phyloP scores from a whole-genome alignment of 345 rosid genomes.

The Linum lewisii region DNA sequence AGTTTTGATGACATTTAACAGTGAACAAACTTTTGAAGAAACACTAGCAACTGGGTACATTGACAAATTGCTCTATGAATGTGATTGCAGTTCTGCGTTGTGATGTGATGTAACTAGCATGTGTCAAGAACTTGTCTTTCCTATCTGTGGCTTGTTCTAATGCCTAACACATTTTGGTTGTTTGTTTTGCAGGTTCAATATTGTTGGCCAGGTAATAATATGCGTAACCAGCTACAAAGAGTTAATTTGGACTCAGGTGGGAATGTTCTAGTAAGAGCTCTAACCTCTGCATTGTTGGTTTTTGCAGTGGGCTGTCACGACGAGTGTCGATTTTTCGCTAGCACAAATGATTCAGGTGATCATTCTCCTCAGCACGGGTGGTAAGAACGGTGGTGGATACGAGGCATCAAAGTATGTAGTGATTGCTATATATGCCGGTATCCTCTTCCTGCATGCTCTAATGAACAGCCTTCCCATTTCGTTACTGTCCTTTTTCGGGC shows the following conservation, averaged over 20 bases:
- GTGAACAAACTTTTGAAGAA: too few species aligned
- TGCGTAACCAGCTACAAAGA: neutral
- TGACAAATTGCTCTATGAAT: too few species aligned
- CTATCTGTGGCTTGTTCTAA: slow-evolving; percentile 15
- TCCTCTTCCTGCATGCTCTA: slow-evolving; percentile 61
- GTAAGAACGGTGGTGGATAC: slow-evolving; percentile 88
- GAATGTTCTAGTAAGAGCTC: slow-evolving; percentile 10
- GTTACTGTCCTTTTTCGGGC: slow-evolving; percentile 71
- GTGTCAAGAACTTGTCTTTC: neutral
- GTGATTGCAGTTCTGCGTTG: too few species aligned
- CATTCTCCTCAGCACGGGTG: slow-evolving; percentile 85
- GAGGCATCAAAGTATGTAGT: slow-evolving; percentile 74
- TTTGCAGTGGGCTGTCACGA: slow-evolving; percentile 88
- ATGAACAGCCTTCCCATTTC: slow-evolving; percentile 85
- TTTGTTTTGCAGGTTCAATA: slow-evolving; percentile 75
- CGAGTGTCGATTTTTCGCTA: slow-evolving; percentile 59
- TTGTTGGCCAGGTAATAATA: slow-evolving; percentile 71
- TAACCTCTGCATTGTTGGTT: slow-evolving; percentile 11
- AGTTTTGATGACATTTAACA: too few species aligned
- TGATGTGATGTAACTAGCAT: too few species aligned
- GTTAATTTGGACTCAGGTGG: slow-evolving; percentile 9
- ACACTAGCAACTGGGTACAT: too few species aligned
- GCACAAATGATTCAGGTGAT: slow-evolving; percentile 64
- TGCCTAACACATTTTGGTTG: slow-evolving; percentile 1
- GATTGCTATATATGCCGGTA: slow-evolving; percentile 65